A percentile compares a stretch with the other conserved stretches of the same genome.
Evolutionary conservation across 2,329 filamentous ascomycete genomes (phyloP).

Genomic region (Apiospora arundinis): DNA sequence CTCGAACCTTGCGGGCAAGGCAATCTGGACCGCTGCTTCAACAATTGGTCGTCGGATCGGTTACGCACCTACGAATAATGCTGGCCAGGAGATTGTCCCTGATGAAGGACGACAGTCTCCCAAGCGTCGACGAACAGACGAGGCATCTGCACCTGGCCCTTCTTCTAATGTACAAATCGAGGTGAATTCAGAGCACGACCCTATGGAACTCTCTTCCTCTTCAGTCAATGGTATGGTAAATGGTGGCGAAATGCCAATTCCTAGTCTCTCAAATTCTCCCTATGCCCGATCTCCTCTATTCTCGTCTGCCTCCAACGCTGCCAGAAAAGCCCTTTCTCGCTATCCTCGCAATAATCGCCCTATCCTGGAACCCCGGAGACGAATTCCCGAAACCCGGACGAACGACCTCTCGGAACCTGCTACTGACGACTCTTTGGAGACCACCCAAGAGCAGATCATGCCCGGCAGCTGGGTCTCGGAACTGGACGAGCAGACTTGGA

Average conservation of each 20-base stretch:
- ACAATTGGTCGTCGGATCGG: neutral
- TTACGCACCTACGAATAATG: slow-evolving; percentile 5
- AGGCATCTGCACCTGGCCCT: neutral
- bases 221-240: slow-evolving; percentile 20
- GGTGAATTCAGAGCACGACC: neutral
- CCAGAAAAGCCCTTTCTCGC: neutral
- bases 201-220: neutral
- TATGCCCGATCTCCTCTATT: neutral
- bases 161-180: neutral
- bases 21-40: slow-evolving; percentile 10
- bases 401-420: neutral
- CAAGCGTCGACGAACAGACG: slow-evolving; percentile 20
- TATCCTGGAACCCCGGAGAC: neutral
- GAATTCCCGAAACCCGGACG: neutral
- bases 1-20: slow-evolving; percentile 11
- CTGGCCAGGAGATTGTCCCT: neutral
- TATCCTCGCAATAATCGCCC: slow-evolving; percentile 4
- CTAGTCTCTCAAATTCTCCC: neutral
- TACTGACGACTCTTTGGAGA: neutral
- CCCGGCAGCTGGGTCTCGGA: neutral
- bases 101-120: slow-evolving; percentile 19
- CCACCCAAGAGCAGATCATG: neutral
- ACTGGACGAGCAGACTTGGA: neutral
- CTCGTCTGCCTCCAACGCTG: neutral
- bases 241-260: neutral